phyloP scores from a whole-genome alignment of 2,329 filamentous ascomycete species.

The Exophiala phaeomuriformis region DNA sequence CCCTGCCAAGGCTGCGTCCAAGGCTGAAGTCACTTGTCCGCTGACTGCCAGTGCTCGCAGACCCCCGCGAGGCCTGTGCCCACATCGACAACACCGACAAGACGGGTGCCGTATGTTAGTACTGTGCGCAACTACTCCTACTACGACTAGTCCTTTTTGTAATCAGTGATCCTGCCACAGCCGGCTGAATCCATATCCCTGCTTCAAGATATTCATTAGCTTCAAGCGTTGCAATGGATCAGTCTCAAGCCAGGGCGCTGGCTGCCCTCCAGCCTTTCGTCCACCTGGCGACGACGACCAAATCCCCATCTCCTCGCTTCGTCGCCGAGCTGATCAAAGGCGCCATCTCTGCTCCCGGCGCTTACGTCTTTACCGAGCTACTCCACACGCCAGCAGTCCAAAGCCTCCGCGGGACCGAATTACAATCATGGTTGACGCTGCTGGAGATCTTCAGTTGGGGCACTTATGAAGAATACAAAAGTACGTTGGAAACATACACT shows the following conservation, averaged over 20 bases:
- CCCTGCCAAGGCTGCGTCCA: neutral
- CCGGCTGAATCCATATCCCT: neutral
- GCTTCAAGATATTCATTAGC: neutral
- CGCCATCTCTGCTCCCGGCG: conserved; percentile 82
- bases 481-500: conserved; percentile 32
- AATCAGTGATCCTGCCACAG: neutral
- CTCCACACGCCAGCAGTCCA: conserved; percentile 73
- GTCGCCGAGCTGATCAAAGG: conserved; percentile 78
- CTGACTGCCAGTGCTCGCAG: neutral
- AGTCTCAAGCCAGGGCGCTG: conserved; percentile 46
- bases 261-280: conserved; percentile 74
- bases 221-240: conserved; percentile 35
- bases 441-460: conserved; percentile 90
- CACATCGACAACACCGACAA: too few relatives aligned
- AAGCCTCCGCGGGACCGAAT: conserved; percentile 50
- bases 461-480: conserved; percentile 70
- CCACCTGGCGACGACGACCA: conserved; percentile 76
- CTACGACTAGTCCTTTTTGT: too few relatives aligned
- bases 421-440: conserved; percentile 55
- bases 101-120: too few relatives aligned
- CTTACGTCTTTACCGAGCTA: conserved; percentile 92
- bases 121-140: too few relatives aligned
- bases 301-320: conserved; percentile 61
- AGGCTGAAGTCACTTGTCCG: neutral
- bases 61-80: too few relatives aligned